Evolutionary conservation across 192 early-diverging fungal genomes (phyloP).

Genomic region (Coemansia sp.): DNA sequence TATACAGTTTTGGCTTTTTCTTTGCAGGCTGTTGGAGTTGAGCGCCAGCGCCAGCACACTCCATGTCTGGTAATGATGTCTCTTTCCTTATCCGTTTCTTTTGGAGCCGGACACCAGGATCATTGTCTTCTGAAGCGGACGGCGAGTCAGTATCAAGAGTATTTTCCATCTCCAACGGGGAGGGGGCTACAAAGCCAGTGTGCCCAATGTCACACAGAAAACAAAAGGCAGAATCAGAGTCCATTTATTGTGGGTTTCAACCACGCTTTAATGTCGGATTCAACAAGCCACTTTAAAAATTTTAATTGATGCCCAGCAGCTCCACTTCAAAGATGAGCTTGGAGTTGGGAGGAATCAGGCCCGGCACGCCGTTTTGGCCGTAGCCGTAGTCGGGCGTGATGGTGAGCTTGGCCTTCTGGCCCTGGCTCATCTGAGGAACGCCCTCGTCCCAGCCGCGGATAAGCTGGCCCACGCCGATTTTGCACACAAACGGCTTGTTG

Average conservation of each 20-base stretch:
- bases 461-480: constrained; percentile 91
- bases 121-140: too few relatives aligned
- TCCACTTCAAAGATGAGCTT: constrained; percentile 85
- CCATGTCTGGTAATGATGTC: too few relatives aligned
- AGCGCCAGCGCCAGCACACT: too few relatives aligned
- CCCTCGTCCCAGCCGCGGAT: constrained; percentile 88
- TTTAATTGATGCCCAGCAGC: constrained; percentile 48
- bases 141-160: too few relatives aligned
- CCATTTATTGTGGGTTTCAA: too few relatives aligned
- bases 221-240: too few relatives aligned
- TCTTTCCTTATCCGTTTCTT: too few relatives aligned
- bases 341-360: constrained; percentile 76
- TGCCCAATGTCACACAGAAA: too few relatives aligned
- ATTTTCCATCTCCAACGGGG: too few relatives aligned
- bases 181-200: too few relatives aligned
- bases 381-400: constrained; percentile 85
- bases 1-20: not conserved
- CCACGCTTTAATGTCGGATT: too few relatives aligned
- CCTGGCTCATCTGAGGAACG: constrained; percentile 91
- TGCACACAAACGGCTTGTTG: constrained; percentile 77
- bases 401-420: constrained; percentile 79
- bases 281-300: not conserved
- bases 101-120: too few relatives aligned
- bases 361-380: constrained; percentile 71
- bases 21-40: not conserved